Conservation (phyloP, 768 basidiomycete genomes). For the Gymnopilus junonius region DNA sequence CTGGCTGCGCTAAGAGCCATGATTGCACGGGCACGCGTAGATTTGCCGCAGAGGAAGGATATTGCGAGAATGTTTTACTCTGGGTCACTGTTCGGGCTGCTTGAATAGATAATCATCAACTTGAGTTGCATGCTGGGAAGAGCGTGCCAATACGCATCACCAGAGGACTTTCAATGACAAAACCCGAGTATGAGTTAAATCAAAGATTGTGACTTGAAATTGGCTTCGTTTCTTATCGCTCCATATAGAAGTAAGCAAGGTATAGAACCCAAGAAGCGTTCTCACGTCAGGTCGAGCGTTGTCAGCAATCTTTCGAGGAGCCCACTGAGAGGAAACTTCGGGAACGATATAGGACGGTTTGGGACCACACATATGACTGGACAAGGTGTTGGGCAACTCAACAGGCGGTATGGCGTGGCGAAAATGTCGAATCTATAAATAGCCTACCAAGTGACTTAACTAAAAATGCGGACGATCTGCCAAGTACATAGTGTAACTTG, state of each 20-base stretch:
- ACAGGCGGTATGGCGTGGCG: not conserved
- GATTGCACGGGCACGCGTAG: not conserved
- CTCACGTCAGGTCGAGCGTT: not conserved
- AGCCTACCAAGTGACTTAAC: not conserved
- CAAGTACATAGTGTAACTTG: too few relatives aligned
- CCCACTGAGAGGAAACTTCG: not conserved
- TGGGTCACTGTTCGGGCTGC: not conserved
- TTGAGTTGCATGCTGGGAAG: not conserved
- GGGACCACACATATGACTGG: not conserved
- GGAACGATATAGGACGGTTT: not conserved
- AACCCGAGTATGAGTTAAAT: not conserved
- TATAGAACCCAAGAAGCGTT: not conserved
- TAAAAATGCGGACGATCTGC: too few relatives aligned
- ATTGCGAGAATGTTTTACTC: not conserved
- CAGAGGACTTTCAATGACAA: not conserved
- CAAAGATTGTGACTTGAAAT: not conserved
- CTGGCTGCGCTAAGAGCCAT: not conserved
- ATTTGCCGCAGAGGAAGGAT: not conserved
- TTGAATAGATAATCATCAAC: not conserved
- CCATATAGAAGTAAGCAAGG: not conserved
- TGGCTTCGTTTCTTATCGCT: not conserved
- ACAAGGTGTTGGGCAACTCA: too few relatives aligned
- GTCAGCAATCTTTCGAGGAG: not conserved
- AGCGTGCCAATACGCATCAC: not conserved
- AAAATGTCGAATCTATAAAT: not conserved